Evolutionary conservation across 441 rosid species (phyloP).

Genomic region (Populus hybrid): DNA sequence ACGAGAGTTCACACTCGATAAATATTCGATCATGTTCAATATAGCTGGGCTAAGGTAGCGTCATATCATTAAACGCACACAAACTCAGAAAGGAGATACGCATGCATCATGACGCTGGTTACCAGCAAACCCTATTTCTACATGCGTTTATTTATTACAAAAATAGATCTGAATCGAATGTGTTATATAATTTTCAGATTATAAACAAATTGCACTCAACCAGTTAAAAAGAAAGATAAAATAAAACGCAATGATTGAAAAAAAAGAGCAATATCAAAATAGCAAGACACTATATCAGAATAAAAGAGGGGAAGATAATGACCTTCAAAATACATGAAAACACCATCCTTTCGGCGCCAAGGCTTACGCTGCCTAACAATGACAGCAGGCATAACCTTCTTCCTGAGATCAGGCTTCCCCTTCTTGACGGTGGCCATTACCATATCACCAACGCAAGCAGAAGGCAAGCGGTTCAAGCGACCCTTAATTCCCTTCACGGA

Average conservation of each 20-base stretch:
- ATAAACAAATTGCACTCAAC: neutral
- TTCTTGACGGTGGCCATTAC: conserved; percentile 85
- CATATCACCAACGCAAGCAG: conserved; percentile 80
- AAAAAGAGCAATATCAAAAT: neutral
- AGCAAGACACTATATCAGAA: neutral
- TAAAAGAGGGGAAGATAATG: neutral
- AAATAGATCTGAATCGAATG: neutral
- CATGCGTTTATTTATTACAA: neutral
- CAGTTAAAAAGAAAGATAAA: no score
- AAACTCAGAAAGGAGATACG: neutral
- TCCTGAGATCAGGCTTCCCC: conserved; percentile 79
- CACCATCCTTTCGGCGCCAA: conserved; percentile 93
- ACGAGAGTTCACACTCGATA: conserved; percentile 9
- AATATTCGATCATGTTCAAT: neutral
- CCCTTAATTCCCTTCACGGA: conserved; percentile 87
- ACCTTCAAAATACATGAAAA: conserved; percentile 91
- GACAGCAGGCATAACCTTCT: conserved; percentile 78
- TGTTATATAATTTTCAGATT: neutral
- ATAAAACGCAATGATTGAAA: no score
- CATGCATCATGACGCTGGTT: conserved; percentile 16
- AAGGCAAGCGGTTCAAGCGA: conserved; percentile 61
- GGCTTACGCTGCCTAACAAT: conserved; percentile 83
- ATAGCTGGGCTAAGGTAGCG: neutral
- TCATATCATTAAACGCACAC: conserved; percentile 10
- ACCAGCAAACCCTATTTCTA: conserved; percentile 21